A percentile compares a stretch with the other conserved stretches of the same genome.
Evolutionary conservation across 495 filamentous ascomycete species (phyloP).

Genomic region (Penicillium daleae): DNA sequence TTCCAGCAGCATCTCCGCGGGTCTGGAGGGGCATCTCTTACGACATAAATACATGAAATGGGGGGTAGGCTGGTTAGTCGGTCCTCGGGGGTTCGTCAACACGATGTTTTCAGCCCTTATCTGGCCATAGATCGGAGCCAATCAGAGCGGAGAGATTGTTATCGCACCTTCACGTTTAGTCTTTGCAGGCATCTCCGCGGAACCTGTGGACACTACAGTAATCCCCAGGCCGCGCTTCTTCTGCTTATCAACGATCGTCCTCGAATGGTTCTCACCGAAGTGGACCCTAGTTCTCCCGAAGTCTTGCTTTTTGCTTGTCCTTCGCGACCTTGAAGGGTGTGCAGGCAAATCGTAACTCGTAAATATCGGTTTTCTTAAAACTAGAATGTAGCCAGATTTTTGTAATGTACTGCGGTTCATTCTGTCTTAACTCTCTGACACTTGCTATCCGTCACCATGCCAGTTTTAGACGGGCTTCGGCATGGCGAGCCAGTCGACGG

Average conservation of each 20-base stretch:
- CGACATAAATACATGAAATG: neutral
- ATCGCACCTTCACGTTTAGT: too few species aligned
- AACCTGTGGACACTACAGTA: too few species aligned
- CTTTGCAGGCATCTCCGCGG: conserved; percentile 2
- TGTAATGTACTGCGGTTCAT: neutral
- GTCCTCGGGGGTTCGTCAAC: neutral
- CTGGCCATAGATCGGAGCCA: neutral
- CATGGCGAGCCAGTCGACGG: conserved; percentile 35
- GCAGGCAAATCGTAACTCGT: neutral
- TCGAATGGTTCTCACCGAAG: neutral
- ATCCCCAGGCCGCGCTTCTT: neutral
- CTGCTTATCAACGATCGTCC: conserved; percentile 1
- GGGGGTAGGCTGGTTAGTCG: neutral
- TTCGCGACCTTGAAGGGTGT: neutral
- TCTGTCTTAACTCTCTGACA: conserved; percentile 2
- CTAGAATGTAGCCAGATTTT: conserved; percentile 10
- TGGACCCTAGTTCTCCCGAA: conserved; percentile 6
- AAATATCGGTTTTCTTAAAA: conserved; percentile 20
- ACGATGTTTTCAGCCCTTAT: neutral
- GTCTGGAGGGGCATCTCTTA: neutral
- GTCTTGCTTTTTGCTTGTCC: neutral
- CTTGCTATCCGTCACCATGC: conserved; percentile 29
- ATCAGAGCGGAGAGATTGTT: too few species aligned
- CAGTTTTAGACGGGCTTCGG: conserved; percentile 39
- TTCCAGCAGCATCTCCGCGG: neutral